phyloP scores from a whole-genome alignment of 257 asterid species.

The Capsicum pubescens region DNA sequence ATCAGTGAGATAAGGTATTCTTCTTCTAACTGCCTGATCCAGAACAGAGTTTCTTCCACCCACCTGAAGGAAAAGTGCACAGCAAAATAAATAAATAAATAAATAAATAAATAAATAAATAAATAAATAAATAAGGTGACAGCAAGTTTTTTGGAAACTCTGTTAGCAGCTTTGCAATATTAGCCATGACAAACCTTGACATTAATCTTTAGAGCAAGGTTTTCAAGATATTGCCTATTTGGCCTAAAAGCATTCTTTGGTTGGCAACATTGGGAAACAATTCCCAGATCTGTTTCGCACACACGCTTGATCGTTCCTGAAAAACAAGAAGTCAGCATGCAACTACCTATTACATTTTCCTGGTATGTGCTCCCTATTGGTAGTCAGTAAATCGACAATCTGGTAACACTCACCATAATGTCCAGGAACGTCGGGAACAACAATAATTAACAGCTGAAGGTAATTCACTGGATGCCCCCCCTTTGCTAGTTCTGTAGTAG shows the following conservation, averaged over 20 bases:
- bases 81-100: neutral
- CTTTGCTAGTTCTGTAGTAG: conserved; percentile 23
- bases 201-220: conserved; percentile 74
- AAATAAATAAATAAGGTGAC: neutral
- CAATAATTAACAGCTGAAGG: conserved; percentile 68
- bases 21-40: conserved; percentile 42
- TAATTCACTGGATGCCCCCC: neutral
- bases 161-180: neutral
- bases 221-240: conserved; percentile 66
- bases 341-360: neutral
- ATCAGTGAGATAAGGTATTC: conserved; percentile 51
- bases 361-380: neutral
- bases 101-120: neutral
- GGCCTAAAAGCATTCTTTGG: conserved; percentile 43
- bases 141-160: neutral
- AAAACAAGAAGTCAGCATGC: conserved; percentile 1
- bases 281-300: conserved; percentile 83
- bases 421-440: conserved; percentile 71
- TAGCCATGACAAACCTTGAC: conserved; percentile 63
- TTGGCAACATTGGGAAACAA: conserved; percentile 86
- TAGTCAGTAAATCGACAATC: neutral
- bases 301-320: conserved; percentile 74
- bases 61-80: conserved; percentile 48
- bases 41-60: conserved; percentile 75
- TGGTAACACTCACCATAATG: conserved; percentile 57